phyloP scores from a whole-genome alignment of 2,329 filamentous ascomycete genomes.

The Colletotrichum sp. region DNA sequence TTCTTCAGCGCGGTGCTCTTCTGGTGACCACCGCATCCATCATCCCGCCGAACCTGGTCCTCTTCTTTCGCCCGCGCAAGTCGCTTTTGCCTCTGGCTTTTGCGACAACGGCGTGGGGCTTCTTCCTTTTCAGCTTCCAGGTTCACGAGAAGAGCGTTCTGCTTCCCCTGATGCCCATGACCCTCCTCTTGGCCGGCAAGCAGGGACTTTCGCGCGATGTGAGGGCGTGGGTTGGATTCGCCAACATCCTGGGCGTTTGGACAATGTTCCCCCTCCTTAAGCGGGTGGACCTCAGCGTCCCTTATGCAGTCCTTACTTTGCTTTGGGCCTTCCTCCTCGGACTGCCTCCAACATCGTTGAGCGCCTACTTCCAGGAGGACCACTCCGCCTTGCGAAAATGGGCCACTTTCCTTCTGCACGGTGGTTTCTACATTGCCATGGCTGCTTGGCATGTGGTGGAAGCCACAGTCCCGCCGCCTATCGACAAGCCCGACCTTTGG shows the following conservation, averaged over 20 bases:
- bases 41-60: slow-evolving; percentile 76
- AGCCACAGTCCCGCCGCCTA: slow-evolving; percentile 69
- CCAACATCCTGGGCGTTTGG: slow-evolving; percentile 88
- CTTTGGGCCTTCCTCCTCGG: slow-evolving; percentile 93
- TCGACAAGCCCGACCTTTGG: slow-evolving; percentile 90
- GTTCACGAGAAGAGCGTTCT: slow-evolving; percentile 98
- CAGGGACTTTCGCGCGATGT: slow-evolving; percentile 78
- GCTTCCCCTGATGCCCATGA: slow-evolving; percentile 92
- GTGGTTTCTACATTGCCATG: slow-evolving; percentile 79
- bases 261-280: slow-evolving; percentile 92
- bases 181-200: slow-evolving; percentile 78
- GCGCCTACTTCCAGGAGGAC: slow-evolving; percentile 66
- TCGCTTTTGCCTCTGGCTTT: slow-evolving; percentile 80
- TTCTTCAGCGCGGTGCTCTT: slow-evolving; percentile 80
- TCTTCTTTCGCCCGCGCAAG: slow-evolving; percentile 80
- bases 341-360: slow-evolving; percentile 77
- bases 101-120: slow-evolving; percentile 89
- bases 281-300: slow-evolving; percentile 81
- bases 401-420: slow-evolving; percentile 73
- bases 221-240: slow-evolving; percentile 94
- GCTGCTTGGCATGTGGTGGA: slow-evolving; percentile 81
- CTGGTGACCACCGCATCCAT: slow-evolving; percentile 78
- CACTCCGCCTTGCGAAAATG: slow-evolving; percentile 53
- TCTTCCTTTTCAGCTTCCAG: slow-evolving; percentile 97
- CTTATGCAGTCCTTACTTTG: slow-evolving; percentile 83